Conservation (phyloP, 2,329 filamentous ascomycete genomes). For the Phaeosphaeria sp. region DNA sequence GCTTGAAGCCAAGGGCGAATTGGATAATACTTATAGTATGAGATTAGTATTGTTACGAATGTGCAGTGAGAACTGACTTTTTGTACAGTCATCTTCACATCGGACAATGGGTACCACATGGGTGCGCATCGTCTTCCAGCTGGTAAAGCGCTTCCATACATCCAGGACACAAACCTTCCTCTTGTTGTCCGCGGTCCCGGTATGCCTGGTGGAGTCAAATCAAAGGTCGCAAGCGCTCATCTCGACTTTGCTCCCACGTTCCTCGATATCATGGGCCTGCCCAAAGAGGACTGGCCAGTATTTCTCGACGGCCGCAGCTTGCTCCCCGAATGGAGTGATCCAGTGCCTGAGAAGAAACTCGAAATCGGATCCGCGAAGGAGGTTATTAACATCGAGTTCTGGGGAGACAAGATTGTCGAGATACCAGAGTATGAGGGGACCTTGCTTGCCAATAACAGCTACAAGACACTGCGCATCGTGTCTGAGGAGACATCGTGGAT, state of each 20-base stretch:
- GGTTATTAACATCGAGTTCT: neutral
- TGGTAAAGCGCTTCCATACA: slow-evolving; percentile 48
- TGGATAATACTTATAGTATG: slow-evolving; percentile 55
- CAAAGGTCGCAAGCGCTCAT: slow-evolving; percentile 47
- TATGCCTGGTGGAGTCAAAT: slow-evolving; percentile 32
- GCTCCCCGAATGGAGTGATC: neutral
- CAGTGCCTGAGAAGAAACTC: neutral
- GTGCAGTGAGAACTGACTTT: neutral
- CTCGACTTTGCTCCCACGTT: slow-evolving; percentile 51
- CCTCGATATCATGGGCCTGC: slow-evolving; percentile 14
- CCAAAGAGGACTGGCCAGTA: neutral
- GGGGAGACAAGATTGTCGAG: neutral
- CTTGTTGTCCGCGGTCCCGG: slow-evolving; percentile 48
- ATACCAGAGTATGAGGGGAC: neutral
- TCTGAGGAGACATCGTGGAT: neutral
- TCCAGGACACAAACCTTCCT: slow-evolving; percentile 51
- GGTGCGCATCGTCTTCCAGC: slow-evolving; percentile 49
- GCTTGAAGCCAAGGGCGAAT: slow-evolving; percentile 49
- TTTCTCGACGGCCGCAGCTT: neutral
- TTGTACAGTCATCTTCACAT: slow-evolving; percentile 42
- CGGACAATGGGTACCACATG: slow-evolving; percentile 51
- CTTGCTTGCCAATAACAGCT: neutral
- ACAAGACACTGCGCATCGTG: neutral
- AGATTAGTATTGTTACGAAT: neutral
- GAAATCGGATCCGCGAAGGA: neutral